Conservation (phyloP, 441 rosid genomes). For the Arabidopsis lyrata region DNA sequence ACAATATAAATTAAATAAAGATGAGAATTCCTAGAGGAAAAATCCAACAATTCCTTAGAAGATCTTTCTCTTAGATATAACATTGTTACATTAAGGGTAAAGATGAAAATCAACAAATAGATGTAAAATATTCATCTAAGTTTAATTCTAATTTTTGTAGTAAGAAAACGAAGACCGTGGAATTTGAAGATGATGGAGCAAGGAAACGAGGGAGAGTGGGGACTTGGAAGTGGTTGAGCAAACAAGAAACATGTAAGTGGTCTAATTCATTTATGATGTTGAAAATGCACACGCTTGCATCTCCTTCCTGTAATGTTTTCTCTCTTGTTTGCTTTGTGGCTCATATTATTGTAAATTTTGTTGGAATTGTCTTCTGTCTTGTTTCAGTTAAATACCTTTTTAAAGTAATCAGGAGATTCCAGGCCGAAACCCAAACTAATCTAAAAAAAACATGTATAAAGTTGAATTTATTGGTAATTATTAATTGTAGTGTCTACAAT, state of each 20-base stretch:
- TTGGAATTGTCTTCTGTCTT: background rate
- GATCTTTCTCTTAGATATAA: slow-evolving; percentile 17
- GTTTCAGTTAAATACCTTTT: background rate
- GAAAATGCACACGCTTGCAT: slow-evolving; percentile 43
- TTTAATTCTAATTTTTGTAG: slow-evolving; percentile 7
- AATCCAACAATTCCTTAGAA: slow-evolving; percentile 24
- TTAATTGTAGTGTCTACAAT: too few species aligned
- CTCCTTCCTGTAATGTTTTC: slow-evolving; percentile 31
- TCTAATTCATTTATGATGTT: slow-evolving; percentile 33
- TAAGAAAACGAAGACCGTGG: slow-evolving; percentile 11
- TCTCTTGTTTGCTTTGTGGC: slow-evolving; percentile 26
- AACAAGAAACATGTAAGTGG: slow-evolving; percentile 41
- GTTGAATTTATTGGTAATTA: background rate
- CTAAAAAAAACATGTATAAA: background rate
- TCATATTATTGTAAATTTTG: slow-evolving; percentile 2
- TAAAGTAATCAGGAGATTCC: background rate
- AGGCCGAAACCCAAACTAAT: background rate
- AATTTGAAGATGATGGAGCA: slow-evolving; percentile 35
- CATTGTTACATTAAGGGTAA: background rate
- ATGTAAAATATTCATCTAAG: slow-evolving; percentile 20
- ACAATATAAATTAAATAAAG: slow-evolving; percentile 23
- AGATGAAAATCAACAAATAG: background rate
- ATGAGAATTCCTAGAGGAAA: slow-evolving; percentile 4
- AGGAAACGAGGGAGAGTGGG: slow-evolving; percentile 36
- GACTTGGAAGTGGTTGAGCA: slow-evolving; percentile 43